Conservation (phyloP, 805 yeast genomes). For the Debaryomyces prosopidis region DNA sequence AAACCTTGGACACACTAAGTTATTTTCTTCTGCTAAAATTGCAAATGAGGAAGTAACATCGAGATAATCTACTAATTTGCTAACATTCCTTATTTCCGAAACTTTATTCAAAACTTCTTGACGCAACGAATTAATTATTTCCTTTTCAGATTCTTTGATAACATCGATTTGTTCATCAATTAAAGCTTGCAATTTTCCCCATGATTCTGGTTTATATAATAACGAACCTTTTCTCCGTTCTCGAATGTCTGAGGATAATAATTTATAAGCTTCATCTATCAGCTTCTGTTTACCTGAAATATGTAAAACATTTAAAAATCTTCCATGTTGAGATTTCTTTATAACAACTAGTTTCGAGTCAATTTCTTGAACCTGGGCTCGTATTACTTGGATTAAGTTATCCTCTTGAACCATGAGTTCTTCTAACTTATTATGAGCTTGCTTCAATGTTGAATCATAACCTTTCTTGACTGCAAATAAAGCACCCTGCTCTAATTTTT, state of each 20-base stretch:
- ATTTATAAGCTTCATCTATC: slow-evolving; percentile 18
- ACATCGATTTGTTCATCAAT: slow-evolving; percentile 45
- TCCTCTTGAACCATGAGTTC: slow-evolving; percentile 25
- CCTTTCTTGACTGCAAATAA: slow-evolving; percentile 37
- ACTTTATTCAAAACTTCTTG: slow-evolving; percentile 44
- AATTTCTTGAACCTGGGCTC: slow-evolving; percentile 15
- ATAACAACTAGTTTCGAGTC: slow-evolving; percentile 32
- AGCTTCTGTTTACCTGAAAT: slow-evolving; percentile 42
- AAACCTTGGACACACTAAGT: slow-evolving; percentile 66
- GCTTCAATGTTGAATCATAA: slow-evolving; percentile 27
- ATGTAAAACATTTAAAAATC: slow-evolving; percentile 45
- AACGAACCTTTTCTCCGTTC: slow-evolving; percentile 44
- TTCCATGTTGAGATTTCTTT: slow-evolving; percentile 28
- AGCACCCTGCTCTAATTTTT: slow-evolving; percentile 6
- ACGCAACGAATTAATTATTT: slow-evolving; percentile 51
- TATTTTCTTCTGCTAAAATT: slow-evolving; percentile 62
- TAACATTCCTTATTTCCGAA: slow-evolving; percentile 48
- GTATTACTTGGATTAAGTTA: slow-evolving; percentile 18
- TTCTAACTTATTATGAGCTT: slow-evolving; percentile 34
- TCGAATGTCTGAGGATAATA: slow-evolving; percentile 22
- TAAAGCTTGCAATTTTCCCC: slow-evolving; percentile 57
- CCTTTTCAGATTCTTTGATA: slow-evolving; percentile 57
- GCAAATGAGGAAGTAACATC: slow-evolving; percentile 80
- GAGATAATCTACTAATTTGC: slow-evolving; percentile 58
- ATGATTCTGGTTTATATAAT: slow-evolving; percentile 43